Base-by-base conservation (phyloP, 192 early-diverging fungal species). In the Coemansia sp. region DNA sequence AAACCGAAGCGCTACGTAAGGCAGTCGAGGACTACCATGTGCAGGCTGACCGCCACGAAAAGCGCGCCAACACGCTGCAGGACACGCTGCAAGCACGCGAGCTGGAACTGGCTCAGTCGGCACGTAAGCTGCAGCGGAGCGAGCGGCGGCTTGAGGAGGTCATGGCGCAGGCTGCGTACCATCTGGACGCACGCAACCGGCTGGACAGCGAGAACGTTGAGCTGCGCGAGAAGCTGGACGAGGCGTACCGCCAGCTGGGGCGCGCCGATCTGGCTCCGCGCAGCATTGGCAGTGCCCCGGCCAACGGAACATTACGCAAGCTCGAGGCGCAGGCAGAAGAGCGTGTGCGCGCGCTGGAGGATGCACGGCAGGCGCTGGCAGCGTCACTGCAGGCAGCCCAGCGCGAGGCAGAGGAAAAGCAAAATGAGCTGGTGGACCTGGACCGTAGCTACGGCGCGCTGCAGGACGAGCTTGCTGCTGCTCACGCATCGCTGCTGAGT, bases 361-460 rank as follows among this genome's bases (percentile, higher is more conserved):
- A 90, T 54, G 89, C 89, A 11, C 84, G 88, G 7, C 80, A 86
- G 62, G 89, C 91, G 13, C 77, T 92, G n/a, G 65, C 90, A 15
- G 83, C 88, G 18, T 83, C 87, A 10, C 87, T 92, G 65, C 80
- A 89, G 19, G 69, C 90, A 16, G 81, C 82, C 2, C 77, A 87
- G 52, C 89, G 88, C 55, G 92, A 92, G 59, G 58, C 88, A 36
- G 92, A 94, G 52, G 88, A 91, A 63, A 88, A 85, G 77, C 71
- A 81, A 40, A 79, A 82, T 56, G 88, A 88, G 58, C 61, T 78
- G 56, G 62, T 72, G 18, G 76, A 78, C 15, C 50, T 78, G 43
- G 76, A 78, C 49, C 76, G 76, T 54, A 78, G 76, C 61, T 78
- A 68, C 36, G 76, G 76, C 4, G 16, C 48, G 50, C 65, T 72